These are phyloP conservation scores for Stereocaulon alpinum DNA, from an alignment of 495 filamentous ascomycete genomes.

Conservation along the genomic window DNA sequence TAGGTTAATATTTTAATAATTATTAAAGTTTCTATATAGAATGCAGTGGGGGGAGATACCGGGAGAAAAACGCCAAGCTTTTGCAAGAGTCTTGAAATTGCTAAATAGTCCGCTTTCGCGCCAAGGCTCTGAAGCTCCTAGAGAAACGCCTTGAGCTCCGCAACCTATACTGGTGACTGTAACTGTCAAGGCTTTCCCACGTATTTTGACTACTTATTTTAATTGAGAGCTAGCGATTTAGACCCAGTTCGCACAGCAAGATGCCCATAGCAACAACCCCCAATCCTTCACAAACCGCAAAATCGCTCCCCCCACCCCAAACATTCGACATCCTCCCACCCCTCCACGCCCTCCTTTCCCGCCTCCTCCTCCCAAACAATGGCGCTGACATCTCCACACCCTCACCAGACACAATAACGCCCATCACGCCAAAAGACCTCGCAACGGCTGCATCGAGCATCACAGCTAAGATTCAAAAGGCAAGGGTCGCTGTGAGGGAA, in stretches of 20 bases:
- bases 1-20: no score
- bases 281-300: constrained; percentile 38
- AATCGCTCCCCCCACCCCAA: constrained; percentile 69
- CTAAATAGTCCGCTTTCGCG: not conserved
- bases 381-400: constrained; percentile 9
- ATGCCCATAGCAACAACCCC: constrained; percentile 28
- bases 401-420: constrained; percentile 24
- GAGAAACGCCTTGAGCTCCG: no score
- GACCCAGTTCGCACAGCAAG: not conserved
- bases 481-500: constrained; percentile 52
- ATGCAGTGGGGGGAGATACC: no score
- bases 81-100: no score
- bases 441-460: constrained; percentile 61
- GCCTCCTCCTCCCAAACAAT: constrained; percentile 17
- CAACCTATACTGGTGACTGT: no score
- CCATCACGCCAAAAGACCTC: constrained; percentile 67
- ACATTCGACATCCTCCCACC: constrained; percentile 66
- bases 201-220: no score
- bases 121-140: not conserved
- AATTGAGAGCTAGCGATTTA: no score
- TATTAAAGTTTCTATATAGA: no score
- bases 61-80: no score
- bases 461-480: constrained; percentile 71
- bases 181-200: no score
- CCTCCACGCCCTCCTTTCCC: constrained; percentile 21